Evolutionary conservation across 345 rosid species (phyloP).

Genomic region (Cochlearia excelsa): DNA sequence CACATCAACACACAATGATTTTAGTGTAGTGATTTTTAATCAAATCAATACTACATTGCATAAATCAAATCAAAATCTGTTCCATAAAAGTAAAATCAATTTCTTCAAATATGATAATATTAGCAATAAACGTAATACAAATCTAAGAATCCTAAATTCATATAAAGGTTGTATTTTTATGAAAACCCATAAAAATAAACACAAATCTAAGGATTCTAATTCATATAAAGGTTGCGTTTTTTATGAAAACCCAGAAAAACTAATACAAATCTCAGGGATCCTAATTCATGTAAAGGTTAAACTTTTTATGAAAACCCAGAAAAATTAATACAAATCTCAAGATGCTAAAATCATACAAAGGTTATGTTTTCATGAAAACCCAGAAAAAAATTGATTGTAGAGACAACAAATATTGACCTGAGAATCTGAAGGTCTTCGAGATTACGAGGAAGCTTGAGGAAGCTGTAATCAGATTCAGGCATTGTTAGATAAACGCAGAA

Average conservation of each 20-base stretch:
- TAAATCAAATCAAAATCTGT: no score
- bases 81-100: no score
- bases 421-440: conserved; percentile 89
- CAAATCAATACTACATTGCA: not conserved
- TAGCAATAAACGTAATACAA: not conserved
- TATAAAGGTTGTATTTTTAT: conserved; percentile 2
- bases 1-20: not conserved
- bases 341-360: not conserved
- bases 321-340: not conserved
- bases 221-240: not conserved
- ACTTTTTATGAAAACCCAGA: not conserved
- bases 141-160: not conserved
- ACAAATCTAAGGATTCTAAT: not conserved
- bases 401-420: conserved; percentile 39
- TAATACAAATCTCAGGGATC: not conserved
- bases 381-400: not conserved
- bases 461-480: conserved; percentile 90
- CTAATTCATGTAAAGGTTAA: not conserved
- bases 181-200: not conserved
- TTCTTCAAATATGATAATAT: not conserved
- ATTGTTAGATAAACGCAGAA: conserved; percentile 74
- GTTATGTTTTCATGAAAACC: conserved; percentile 2
- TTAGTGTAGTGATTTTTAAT: not conserved
- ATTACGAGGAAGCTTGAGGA: conserved; percentile 86
- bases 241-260: not conserved